Evolutionary conservation across 805 yeast genomes (phyloP), one percentile per base, ranked within the genome.

Genomic region (Brettanomyces naardenensis): DNA sequence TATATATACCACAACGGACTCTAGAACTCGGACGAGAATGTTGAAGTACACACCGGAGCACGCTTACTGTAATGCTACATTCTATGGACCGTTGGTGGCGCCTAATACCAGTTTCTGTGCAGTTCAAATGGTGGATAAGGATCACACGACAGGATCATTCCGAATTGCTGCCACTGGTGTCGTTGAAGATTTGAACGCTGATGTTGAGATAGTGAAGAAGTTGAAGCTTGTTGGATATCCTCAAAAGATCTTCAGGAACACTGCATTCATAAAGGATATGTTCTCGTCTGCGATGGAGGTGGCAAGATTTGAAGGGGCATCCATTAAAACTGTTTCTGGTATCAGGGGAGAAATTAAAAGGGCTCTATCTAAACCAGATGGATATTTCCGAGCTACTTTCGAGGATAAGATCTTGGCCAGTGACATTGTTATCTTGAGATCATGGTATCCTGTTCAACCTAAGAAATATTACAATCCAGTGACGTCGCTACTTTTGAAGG

Each of bases 41-140:
- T 72, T 92, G 64, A 92, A 92, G 58, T 92, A 92, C 59, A 92
- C 98, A 0, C 98, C 98, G 6, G 99, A 92, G 56, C 99, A 92
- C 61, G 86, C 96, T 19, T 90, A 83, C 58, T 92, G 98, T 69
- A 79, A 81, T 56, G 97, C 95, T 1, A 82, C 95, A 23, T 88
- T 92, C 61, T 92, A 88, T 55, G 98, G 98, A 1, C 99, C 99
- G 10, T 69, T 92, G 39, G 96, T 90, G 36, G 87, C 97, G 2
- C 98, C 98, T 29, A 90, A 90, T 56, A 90, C 98, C 0, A 94
- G 97, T 1, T 94, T 92, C 60, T 90, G 95, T 62, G 97, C 95
- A 34, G 85, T 90, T 44, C 95, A 89, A 54, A 71, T 82, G 39
- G 92, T 92, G 19, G 87, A 94, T 35, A 79, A 80, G 48, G 72